Conservation (phyloP, 2,329 filamentous ascomycete genomes). For the Penicillium sp. region DNA sequence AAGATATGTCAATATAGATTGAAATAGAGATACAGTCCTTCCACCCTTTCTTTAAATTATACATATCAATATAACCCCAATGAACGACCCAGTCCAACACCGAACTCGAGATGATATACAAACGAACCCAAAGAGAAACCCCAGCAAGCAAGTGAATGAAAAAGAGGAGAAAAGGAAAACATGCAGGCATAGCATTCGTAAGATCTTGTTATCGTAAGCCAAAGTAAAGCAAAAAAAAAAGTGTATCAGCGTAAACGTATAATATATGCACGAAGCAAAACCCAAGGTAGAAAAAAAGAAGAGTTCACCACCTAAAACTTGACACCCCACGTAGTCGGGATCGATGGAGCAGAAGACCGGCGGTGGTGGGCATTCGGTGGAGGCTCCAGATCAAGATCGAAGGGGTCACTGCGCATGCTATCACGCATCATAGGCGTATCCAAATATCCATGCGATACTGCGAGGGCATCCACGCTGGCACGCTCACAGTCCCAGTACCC, state of each 20-base stretch:
- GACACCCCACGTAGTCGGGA: slow-evolving; percentile 1
- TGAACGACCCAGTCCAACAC: background rate
- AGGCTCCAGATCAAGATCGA: slow-evolving; percentile 32
- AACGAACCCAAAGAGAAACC: background rate
- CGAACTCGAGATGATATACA: background rate
- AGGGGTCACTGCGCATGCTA: slow-evolving; percentile 35
- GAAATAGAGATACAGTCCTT: background rate
- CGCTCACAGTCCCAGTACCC: slow-evolving; percentile 16
- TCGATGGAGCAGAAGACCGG: slow-evolving; percentile 6
- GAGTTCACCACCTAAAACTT: background rate
- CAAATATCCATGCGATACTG: background rate
- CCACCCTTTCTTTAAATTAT: background rate
- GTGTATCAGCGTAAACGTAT: background rate
- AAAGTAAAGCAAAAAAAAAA: background rate
- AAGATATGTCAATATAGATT: background rate
- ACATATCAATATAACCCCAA: background rate
- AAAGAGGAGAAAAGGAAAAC: background rate
- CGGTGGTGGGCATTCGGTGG: slow-evolving; percentile 33
- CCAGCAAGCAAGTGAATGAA: background rate
- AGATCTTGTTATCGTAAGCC: slow-evolving; percentile 1
- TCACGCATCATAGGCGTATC: slow-evolving; percentile 14
- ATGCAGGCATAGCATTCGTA: background rate
- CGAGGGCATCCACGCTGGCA: background rate
- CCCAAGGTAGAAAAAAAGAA: background rate
- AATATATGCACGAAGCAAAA: background rate